Conservation (phyloP, 176 grass and related monocot species). For the Avena sativa region DNA sequence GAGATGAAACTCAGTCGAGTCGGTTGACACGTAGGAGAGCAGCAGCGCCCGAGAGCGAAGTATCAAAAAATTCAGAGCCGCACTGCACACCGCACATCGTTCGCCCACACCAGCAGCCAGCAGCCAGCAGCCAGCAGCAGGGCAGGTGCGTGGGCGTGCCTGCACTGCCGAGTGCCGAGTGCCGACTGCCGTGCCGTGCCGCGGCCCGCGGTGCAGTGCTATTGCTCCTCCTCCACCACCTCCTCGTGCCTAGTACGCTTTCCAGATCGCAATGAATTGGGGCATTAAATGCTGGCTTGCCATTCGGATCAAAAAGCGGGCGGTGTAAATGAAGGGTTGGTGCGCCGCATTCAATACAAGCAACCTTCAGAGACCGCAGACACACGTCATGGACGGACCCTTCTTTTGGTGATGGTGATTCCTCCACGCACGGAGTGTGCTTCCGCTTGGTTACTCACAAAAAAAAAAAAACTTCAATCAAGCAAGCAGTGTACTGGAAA, state of each 20-base stretch:
- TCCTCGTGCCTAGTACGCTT: too few species aligned
- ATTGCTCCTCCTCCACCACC: neutral
- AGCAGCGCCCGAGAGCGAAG: too few species aligned
- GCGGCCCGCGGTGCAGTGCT: slow-evolving; percentile 4
- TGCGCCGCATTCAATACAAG: slow-evolving; percentile 59
- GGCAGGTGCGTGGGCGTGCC: neutral
- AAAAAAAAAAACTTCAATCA: too few species aligned
- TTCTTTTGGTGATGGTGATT: too few species aligned
- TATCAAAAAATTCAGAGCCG: neutral
- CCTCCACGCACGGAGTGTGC: too few species aligned
- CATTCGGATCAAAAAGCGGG: slow-evolving; percentile 26
- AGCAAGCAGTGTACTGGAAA: neutral
- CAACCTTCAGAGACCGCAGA: slow-evolving; percentile 57
- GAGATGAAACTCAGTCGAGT: too few species aligned
- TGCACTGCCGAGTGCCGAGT: neutral
- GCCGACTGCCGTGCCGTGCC: slow-evolving; percentile 7
- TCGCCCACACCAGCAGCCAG: slow-evolving; percentile 14
- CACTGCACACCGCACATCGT: neutral
- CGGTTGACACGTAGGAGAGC: neutral
- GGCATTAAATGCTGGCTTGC: neutral
- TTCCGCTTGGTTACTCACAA: too few species aligned
- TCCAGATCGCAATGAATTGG: neutral
- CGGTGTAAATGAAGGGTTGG: slow-evolving; percentile 39
- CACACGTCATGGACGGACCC: neutral
- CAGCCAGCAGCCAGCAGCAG: neutral